Evolutionary conservation across 73 alveolate genomes (phyloP), one percentile per base, ranked within the genome.

Genomic region (Symbiodinium pilosum): DNA sequence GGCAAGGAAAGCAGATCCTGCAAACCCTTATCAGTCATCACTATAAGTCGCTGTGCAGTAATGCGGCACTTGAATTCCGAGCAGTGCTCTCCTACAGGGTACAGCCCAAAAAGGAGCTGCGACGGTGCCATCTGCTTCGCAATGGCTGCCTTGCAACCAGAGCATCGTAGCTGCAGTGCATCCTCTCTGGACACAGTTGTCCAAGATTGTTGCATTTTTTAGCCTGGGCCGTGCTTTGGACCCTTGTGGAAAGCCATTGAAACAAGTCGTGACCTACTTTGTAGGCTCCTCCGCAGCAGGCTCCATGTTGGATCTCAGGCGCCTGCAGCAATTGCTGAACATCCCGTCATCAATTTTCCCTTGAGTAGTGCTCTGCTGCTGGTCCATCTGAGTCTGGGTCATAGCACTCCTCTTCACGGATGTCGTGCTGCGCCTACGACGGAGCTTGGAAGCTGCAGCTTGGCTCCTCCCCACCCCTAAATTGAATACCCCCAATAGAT

Each of bases 101-200:
- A 64, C 81, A 26, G 77, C 77, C 77, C 81, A 20, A 28, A 64
- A n/a, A 54, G 81, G 30, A 64, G 81, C 81, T 64, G 81, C 81
- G 81, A 64, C 81, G 81, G 81, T 64, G 81, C 81, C 81, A 64
- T 64, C 81, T 64, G 81, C 81, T 64, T 64, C 81, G 81, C 81
- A 64, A 64, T 64, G 81, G 30, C 81, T 64, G 81, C 34, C 39
- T 64, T 24, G 30, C 81, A 64, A 38, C 81, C 81, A 64, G 81
- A 64, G 81, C 81, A 9, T 64, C 30, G 81, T 64, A 64, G 81
- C 81, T 64, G 41, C 81, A 64, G 81, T 5, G 81, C 81, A 64
- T 64, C 73, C n/a, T n/a, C 59, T n/a, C 81, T 64, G 81, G 81
- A 14, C 30, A 28, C 39, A 64, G 30, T 64, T 38, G 24, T 64